Conservation (phyloP, 139 green algal species). For the Micromonas pusilla region DNA sequence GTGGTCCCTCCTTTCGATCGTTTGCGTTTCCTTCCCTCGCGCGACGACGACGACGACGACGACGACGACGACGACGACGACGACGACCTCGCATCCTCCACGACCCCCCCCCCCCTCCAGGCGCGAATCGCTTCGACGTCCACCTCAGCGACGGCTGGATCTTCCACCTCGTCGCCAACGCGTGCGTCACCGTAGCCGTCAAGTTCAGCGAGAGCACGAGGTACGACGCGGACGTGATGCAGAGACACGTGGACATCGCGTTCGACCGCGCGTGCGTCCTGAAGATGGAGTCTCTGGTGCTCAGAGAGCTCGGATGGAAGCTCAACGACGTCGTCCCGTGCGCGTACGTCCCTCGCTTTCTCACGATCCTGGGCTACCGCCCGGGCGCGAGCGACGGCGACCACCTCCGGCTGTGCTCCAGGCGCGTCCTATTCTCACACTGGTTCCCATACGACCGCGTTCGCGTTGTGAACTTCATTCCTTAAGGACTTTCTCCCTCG, state of each 20-base stretch:
- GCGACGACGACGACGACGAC: too few species aligned
- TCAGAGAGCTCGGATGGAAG: not conserved
- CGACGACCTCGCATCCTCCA: too few species aligned
- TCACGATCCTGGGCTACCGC: not conserved
- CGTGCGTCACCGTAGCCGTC: not conserved
- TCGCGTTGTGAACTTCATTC: too few species aligned
- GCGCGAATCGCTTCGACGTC: too few species aligned
- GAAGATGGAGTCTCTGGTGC: slow-evolving; percentile 12
- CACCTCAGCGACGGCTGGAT: not conserved
- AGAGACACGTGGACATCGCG: not conserved
- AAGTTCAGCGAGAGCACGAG: not conserved
- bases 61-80: too few species aligned
- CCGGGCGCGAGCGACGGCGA: not conserved
- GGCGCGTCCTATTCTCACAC: too few species aligned
- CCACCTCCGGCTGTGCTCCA: too few species aligned
- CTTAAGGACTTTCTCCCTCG: too few species aligned
- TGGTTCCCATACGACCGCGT: too few species aligned
- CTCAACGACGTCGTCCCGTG: not conserved
- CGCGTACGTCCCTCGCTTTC: not conserved
- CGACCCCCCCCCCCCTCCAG: too few species aligned
- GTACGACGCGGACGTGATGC: not conserved
- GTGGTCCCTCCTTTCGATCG: too few species aligned
- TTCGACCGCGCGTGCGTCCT: not conserved
- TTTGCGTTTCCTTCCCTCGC: too few species aligned
- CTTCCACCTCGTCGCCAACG: not conserved